Base-by-base conservation (phyloP, 1,139 yeast genomes). In the Candida freyschussii region DNA sequence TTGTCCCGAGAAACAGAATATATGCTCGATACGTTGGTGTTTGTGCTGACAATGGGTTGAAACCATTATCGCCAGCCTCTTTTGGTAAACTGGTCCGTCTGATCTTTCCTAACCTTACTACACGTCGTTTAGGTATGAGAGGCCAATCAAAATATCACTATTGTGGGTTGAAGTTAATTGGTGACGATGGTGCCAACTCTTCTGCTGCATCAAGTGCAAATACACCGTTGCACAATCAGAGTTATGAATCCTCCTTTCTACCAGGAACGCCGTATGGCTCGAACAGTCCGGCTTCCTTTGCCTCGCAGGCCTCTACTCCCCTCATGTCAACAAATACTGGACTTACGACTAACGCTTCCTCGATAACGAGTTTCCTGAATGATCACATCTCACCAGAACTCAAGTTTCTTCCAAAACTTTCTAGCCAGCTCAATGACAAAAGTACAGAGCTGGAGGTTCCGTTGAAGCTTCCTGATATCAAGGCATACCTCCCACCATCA, bases 131-230 rank as follows among this genome's bases (percentile, higher is more conserved):
- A 39, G 97, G 96, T 10, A 79, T 81, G 60, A 67, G 96, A 34
- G 96, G 96, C 7, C 89, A 83, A 52, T 79, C 91, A 14, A 84
- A 85, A 52, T 87, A 89, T 56, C 95, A 87, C 55, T 89, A 87
- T 55, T 85, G 95, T 60, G 96, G 96, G 1, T 67, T 87, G 33
- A 72, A 71, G 47, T 57, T 87, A 33, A 60, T 72, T 13, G 82
- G 75, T 8, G 83, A 75, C 30, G 63, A 50, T 18, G 43, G 43
- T 13, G 19, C 33, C 4, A 13, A 51, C 37, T 40, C 50, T 4
- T 43, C 48, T 14, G 26, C 26, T 9, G 34, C 35, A 2, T 46
- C 52, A 7, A 40, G 36, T 25, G 34, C 46, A 3, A 44, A 39
- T 27, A 47, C 55, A 4, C 52, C 55, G 6, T 20, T 43, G 28